Percentiles rank a stretch among this genome's conserved stretches.
These are phyloP conservation scores for Scedosporium minutisporum DNA, from an alignment of 2,329 filamentous ascomycete species.

Conservation along the genomic window DNA sequence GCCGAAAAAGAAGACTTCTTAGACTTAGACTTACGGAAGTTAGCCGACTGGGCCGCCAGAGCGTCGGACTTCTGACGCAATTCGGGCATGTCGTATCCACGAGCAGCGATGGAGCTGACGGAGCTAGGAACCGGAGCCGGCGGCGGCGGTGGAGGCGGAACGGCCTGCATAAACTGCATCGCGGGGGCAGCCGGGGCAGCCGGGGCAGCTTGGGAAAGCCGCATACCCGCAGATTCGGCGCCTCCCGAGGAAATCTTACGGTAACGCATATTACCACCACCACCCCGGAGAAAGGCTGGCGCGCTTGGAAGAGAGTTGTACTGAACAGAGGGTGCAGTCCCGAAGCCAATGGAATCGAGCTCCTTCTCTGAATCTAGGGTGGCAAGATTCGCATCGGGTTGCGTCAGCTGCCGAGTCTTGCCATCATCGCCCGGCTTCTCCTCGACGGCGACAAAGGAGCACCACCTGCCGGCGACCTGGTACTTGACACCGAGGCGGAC, in stretches of 20 bases:
- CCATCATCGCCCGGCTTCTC: constrained; percentile 16
- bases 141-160: neutral
- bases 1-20: neutral
- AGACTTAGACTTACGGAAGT: neutral
- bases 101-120: neutral
- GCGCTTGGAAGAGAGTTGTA: neutral
- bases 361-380: neutral
- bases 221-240: no score
- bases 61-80: neutral
- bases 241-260: no score
- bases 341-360: neutral
- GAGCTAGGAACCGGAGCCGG: neutral
- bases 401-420: neutral
- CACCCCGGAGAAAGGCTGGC: no score
- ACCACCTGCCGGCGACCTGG: constrained; percentile 61
- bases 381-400: neutral
- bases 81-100: neutral
- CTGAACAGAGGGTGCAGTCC: neutral
- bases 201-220: no score
- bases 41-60: neutral
- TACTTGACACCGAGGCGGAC: constrained; percentile 56
- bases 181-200: no score
- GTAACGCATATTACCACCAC: no score
- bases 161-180: neutral
- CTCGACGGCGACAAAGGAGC: constrained; percentile 62